A percentile compares a stretch with the other conserved stretches of the same genome.
Conservation (phyloP, 208 protist genomes). For the Crithidia bombi region DNA sequence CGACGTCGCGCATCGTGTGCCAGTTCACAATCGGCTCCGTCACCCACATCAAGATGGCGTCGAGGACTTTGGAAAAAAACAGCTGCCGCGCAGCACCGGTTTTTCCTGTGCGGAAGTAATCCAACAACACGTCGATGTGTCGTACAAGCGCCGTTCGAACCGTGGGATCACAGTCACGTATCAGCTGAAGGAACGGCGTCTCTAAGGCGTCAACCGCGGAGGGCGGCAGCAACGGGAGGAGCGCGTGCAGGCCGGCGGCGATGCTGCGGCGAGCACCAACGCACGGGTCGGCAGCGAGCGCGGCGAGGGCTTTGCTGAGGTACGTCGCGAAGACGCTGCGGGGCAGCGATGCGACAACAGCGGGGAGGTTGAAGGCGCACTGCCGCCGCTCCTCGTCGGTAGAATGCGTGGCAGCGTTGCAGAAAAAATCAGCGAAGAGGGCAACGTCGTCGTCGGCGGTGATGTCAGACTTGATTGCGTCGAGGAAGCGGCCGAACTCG, state of each 20-base stretch:
- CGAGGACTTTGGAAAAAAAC: constrained; percentile 66
- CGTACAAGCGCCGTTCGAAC: constrained; percentile 63
- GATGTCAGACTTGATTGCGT: constrained; percentile 88
- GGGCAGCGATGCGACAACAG: constrained; percentile 85
- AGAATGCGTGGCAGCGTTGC: constrained; percentile 50
- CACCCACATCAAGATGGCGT: constrained; percentile 48
- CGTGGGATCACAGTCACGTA: constrained; percentile 52
- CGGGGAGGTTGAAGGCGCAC: constrained; percentile 91
- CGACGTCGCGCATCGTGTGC: constrained; percentile 73
- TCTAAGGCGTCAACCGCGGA: constrained; percentile 66
- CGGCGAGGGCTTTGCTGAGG: constrained; percentile 61
- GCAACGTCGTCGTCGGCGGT: constrained; percentile 73
- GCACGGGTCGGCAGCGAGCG: constrained; percentile 62
- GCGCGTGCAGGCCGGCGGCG: constrained; percentile 86
- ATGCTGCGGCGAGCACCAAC: constrained; percentile 65
- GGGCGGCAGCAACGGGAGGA: constrained; percentile 72
- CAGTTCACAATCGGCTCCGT: constrained; percentile 56
- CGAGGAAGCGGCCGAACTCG: constrained; percentile 88
- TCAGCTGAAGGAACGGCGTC: constrained; percentile 68
- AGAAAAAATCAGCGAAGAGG: constrained; percentile 87
- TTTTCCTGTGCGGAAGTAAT: constrained; percentile 72
- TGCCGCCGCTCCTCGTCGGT: constrained; percentile 72
- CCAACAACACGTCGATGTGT: constrained; percentile 65
- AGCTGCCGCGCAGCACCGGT: constrained; percentile 30
- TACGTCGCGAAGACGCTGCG: constrained; percentile 70